phyloP scores from a whole-genome alignment of 2,329 filamentous ascomycete species.

The Seiridium unicorne region DNA sequence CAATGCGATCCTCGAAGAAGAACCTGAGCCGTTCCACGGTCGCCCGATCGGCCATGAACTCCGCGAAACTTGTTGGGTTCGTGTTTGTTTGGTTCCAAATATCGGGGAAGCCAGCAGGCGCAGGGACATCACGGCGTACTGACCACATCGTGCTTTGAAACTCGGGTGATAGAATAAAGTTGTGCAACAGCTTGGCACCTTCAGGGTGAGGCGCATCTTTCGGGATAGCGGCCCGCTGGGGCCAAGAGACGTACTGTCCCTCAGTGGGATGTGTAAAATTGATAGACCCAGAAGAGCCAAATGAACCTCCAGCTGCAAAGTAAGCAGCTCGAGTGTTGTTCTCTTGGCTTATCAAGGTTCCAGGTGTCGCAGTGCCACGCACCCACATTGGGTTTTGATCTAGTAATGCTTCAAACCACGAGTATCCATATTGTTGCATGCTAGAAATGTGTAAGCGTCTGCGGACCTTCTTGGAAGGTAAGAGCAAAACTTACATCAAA shows the following conservation, averaged over 20 bases:
- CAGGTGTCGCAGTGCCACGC: constrained; percentile 45
- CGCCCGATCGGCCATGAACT: constrained; percentile 34
- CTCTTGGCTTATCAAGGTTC: constrained; percentile 26
- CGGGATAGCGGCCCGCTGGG: constrained; percentile 46
- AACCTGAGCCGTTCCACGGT: constrained; percentile 33
- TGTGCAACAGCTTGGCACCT: constrained; percentile 48
- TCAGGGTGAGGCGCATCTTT: constrained; percentile 47
- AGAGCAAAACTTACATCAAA: constrained; percentile 37
- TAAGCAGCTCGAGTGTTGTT: constrained; percentile 29
- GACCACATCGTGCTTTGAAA: constrained; percentile 27
- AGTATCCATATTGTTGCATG: constrained; percentile 36
- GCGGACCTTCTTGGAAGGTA: neutral
- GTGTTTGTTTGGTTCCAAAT: constrained; percentile 28
- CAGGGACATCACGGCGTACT: constrained; percentile 24
- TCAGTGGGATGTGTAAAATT: constrained; percentile 29
- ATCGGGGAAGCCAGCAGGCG: constrained; percentile 22
- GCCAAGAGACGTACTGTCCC: constrained; percentile 45
- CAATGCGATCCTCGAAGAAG: constrained; percentile 35
- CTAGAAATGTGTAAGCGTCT: constrained; percentile 14
- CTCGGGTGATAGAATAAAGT: constrained; percentile 41
- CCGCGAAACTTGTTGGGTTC: constrained; percentile 28
- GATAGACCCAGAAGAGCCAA: constrained; percentile 17
- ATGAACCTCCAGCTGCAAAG: constrained; percentile 25
- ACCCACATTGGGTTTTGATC: constrained; percentile 52
- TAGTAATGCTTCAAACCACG: constrained; percentile 46